Evolutionary conservation across 2,329 filamentous ascomycete genomes (phyloP).

Genomic region (Dothistroma septosporum): DNA sequence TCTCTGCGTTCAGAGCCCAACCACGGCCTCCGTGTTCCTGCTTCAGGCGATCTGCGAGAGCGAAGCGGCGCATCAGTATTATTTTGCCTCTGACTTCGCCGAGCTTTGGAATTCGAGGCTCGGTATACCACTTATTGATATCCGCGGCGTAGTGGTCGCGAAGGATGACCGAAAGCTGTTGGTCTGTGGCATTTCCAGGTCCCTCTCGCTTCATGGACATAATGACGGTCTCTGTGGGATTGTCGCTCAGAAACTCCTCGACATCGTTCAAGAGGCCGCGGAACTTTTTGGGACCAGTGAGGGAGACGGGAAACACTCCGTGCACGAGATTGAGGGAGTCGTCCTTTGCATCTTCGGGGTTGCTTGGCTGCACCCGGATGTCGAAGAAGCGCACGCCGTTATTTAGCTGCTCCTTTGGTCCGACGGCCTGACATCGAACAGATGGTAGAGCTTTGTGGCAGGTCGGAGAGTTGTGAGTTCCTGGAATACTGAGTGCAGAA

Average conservation of each 20-base stretch:
- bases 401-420: conserved; percentile 70
- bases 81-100: conserved; percentile 77
- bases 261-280: conserved; percentile 67
- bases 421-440: conserved; percentile 85
- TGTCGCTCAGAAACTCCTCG: conserved; percentile 63
- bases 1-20: conserved; percentile 56
- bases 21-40: conserved; percentile 51
- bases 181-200: conserved; percentile 71
- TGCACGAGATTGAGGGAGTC: conserved; percentile 80
- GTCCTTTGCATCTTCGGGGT: conserved; percentile 50
- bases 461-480: conserved; percentile 92
- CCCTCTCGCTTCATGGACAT: conserved; percentile 91
- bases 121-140: conserved; percentile 69
- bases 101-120: conserved; percentile 70
- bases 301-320: conserved; percentile 79
- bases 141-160: conserved; percentile 63
- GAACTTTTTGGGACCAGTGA: conserved; percentile 78
- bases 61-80: conserved; percentile 78
- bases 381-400: conserved; percentile 95
- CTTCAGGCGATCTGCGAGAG: conserved; percentile 51
- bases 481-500: conserved; percentile 80
- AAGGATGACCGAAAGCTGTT: conserved; percentile 70
- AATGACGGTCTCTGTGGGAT: conserved; percentile 78
- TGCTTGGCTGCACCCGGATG: conserved; percentile 69
- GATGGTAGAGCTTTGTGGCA: conserved; percentile 80